These are phyloP conservation scores for Ceratocystis eucalypticola DNA, from an alignment of 2,329 filamentous ascomycete species.

Conservation along the genomic window DNA sequence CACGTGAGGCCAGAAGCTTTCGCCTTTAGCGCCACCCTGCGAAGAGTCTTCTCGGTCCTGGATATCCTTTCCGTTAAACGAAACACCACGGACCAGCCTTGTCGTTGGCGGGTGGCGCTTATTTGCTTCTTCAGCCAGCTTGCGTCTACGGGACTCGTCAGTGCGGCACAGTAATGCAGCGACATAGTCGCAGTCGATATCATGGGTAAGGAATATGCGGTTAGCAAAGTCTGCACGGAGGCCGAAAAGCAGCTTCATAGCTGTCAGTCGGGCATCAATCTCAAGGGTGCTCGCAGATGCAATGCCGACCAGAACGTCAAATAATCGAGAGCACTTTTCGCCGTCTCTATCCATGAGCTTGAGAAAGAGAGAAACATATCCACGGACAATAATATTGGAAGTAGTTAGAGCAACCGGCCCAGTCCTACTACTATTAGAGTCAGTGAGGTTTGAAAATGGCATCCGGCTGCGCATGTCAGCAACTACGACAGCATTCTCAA, in stretches of 20 bases:
- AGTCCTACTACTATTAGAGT: constrained; percentile 22
- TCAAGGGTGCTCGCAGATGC: constrained; percentile 47
- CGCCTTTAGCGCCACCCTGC: constrained; percentile 28
- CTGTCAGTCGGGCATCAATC: constrained; percentile 55
- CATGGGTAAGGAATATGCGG: constrained; percentile 55
- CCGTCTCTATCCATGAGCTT: constrained; percentile 54
- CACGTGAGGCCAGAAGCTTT: constrained; percentile 32
- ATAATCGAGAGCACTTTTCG: constrained; percentile 49
- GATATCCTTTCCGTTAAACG: constrained; percentile 36
- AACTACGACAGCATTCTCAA: constrained; percentile 15
- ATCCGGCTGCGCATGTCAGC: constrained; percentile 8
- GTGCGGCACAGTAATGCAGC: constrained; percentile 59
- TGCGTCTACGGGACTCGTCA: constrained; percentile 38
- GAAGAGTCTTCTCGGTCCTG: constrained; percentile 30
- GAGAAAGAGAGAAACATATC: constrained; percentile 64
- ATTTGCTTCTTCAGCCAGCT: constrained; percentile 35
- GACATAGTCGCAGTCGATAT: constrained; percentile 59
- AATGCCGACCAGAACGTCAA: constrained; percentile 50
- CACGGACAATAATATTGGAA: constrained; percentile 57
- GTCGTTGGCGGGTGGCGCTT: constrained; percentile 19
- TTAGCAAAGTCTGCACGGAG: constrained; percentile 71
- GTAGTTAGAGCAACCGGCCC: constrained; percentile 32
- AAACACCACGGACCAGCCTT: constrained; percentile 39
- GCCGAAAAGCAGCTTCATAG: constrained; percentile 67
- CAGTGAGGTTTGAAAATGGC: constrained; percentile 22